Conservation (phyloP, 768 basidiomycete genomes). For the Boletus sp. region DNA sequence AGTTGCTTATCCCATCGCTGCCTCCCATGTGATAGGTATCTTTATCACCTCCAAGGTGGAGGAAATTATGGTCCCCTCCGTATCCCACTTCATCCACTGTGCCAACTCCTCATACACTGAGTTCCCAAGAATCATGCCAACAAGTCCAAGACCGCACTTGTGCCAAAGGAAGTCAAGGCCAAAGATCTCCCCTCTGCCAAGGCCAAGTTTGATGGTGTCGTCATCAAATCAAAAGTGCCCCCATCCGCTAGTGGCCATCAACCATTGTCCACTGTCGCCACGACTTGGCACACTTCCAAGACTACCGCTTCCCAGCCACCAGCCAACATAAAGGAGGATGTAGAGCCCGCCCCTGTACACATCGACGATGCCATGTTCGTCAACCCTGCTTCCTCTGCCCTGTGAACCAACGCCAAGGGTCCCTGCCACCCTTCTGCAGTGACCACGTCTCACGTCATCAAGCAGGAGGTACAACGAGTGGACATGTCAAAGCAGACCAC, state of each 20-base stretch:
- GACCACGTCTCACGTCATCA: slow-evolving; percentile 20
- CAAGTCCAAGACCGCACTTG: slow-evolving; percentile 36
- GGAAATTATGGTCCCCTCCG: too few relatives aligned
- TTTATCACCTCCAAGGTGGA: too few relatives aligned
- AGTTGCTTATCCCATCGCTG: too few relatives aligned
- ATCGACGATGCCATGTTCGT: slow-evolving; percentile 56
- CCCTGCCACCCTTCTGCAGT: slow-evolving; percentile 33
- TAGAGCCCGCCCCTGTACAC: slow-evolving; percentile 15
- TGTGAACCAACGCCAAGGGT: neutral
- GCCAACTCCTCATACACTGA: too few relatives aligned
- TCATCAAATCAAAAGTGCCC: slow-evolving; percentile 49
- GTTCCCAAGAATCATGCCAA: too few relatives aligned
- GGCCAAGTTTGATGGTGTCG: slow-evolving; percentile 62
- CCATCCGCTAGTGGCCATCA: slow-evolving; percentile 40
- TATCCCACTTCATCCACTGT: too few relatives aligned
- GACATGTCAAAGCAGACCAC: slow-evolving; percentile 34
- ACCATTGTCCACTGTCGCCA: slow-evolving; percentile 53
- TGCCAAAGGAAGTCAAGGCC: slow-evolving; percentile 44
- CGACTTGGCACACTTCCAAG: slow-evolving; percentile 39
- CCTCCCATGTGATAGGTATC: too few relatives aligned
- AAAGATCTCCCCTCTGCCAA: slow-evolving; percentile 46
- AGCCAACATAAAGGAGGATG: slow-evolving; percentile 30
- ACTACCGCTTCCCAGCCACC: slow-evolving; percentile 26
- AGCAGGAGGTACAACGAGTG: slow-evolving; percentile 28
- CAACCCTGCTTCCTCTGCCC: slow-evolving; percentile 39